phyloP scores from a whole-genome alignment of 257 asterid species.

The Craterostigma plantagineum region DNA sequence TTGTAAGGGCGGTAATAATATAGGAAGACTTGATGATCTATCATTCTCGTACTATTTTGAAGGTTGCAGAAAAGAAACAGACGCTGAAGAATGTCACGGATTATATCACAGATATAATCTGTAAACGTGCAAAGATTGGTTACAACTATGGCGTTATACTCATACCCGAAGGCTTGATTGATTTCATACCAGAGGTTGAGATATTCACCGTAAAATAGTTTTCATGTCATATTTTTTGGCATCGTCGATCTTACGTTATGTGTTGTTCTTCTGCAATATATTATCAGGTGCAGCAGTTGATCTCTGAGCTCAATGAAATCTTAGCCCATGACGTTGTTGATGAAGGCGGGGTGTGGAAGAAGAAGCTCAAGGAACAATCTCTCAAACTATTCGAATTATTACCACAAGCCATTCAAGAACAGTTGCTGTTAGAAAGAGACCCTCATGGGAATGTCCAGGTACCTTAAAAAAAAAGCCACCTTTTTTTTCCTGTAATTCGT shows the following conservation, averaged over 20 bases:
- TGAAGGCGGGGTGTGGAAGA: conserved; percentile 89
- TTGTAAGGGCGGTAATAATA: neutral
- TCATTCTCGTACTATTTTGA: neutral
- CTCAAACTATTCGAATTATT: too few species aligned
- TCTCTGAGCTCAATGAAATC: conserved; percentile 85
- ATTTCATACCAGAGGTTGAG: conserved; percentile 97
- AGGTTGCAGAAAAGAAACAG: conserved; percentile 85
- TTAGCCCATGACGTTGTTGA: conserved; percentile 87
- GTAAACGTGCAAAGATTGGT: conserved; percentile 82
- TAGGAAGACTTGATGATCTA: too few species aligned
- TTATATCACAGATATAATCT: conserved; percentile 63
- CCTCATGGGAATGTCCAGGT: conserved; percentile 14
- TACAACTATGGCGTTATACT: conserved; percentile 93
- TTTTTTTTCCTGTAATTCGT: too few species aligned
- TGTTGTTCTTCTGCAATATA: conserved; percentile 5
- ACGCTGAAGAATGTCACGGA: conserved; percentile 80
- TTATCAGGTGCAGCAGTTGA: conserved; percentile 85
- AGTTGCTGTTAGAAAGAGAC: conserved; percentile 22
- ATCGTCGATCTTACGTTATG: neutral
- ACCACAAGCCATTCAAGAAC: too few species aligned
- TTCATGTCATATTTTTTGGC: conserved; percentile 1
- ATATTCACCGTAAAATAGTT: too few species aligned
- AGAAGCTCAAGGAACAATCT: conserved; percentile 26
- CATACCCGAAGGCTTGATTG: conserved; percentile 94
- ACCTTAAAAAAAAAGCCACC: too few species aligned